These are phyloP conservation scores for Trametes meyenii DNA, from an alignment of 768 basidiomycete species.

Conservation along the genomic window DNA sequence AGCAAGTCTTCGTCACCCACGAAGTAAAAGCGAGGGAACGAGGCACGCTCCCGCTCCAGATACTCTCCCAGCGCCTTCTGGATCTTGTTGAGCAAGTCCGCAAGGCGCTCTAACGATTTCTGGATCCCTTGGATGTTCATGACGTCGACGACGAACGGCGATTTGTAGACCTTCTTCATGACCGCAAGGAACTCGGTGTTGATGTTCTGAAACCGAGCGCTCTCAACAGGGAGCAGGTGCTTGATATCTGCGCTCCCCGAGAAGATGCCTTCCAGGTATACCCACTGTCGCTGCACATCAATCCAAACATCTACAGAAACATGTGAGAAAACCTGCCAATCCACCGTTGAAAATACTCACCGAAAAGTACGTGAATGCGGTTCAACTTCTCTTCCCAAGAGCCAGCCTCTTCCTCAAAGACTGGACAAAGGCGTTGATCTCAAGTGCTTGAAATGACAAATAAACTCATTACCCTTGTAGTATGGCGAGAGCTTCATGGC, in stretches of 20 bases:
- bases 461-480: constrained; percentile 73
- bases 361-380: constrained; percentile 94
- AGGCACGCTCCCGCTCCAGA: constrained; percentile 93
- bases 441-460: background rate
- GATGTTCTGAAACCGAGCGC: constrained; percentile 97
- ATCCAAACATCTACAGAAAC: constrained; percentile 87
- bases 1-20: constrained; percentile 98
- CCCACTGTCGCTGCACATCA: constrained; percentile 99
- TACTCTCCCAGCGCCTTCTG: constrained; percentile 99
- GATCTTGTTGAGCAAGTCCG: constrained; percentile 95
- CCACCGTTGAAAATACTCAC: constrained; percentile 42
- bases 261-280: constrained; percentile 98
- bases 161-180: constrained; percentile 99
- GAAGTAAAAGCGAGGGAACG: constrained; percentile 99
- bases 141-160: constrained; percentile 95
- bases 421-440: constrained; percentile 40
- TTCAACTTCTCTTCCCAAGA: constrained; percentile 98
- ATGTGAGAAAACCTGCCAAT: constrained; percentile 10
- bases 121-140: constrained; percentile 96
- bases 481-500: constrained; percentile 99
- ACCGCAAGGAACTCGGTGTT: constrained; percentile 97
- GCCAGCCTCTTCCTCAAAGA: constrained; percentile 90
- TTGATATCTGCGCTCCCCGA: constrained; percentile 99
- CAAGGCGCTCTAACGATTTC: constrained; percentile 95
- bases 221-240: constrained; percentile 96